Percentiles rank a stretch among this genome's conserved stretches.
Evolutionary conservation across 2,329 filamentous ascomycete species (phyloP).

Genomic region (Coniella lustricola): DNA sequence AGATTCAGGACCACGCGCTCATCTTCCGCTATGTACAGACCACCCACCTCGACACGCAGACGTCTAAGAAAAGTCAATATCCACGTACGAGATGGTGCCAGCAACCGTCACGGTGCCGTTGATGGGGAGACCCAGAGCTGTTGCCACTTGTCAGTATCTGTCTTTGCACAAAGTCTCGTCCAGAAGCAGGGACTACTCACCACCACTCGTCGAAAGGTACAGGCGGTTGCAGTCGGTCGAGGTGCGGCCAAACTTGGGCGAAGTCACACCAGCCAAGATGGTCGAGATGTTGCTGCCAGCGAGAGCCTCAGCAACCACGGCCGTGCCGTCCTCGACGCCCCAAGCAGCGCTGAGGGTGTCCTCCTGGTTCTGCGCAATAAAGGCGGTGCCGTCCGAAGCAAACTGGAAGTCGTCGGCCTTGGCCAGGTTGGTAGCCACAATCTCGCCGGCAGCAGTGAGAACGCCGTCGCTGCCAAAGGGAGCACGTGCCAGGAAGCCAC

Average conservation of each 20-base stretch:
- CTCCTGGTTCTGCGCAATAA: conserved; percentile 6
- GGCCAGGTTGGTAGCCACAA: conserved; percentile 1
- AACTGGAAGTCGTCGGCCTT: conserved; percentile 10
- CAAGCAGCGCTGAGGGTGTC: conserved; percentile 3
- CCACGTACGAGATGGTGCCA: conserved; percentile 7
- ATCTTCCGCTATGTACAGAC: neutral
- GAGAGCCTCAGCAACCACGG: neutral
- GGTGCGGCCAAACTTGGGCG: conserved; percentile 9
- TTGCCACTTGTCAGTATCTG: neutral
- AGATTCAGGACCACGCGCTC: too few relatives aligned
- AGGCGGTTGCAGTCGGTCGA: conserved; percentile 2
- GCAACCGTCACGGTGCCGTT: conserved; percentile 6
- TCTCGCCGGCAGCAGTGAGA: neutral
- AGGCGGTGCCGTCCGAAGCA: neutral
- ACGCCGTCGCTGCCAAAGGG: conserved; percentile 1
- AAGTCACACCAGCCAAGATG: conserved; percentile 6
- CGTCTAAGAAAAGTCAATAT: neutral
- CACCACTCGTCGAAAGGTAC: conserved; percentile 9
- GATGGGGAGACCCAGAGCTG: conserved; percentile 3
- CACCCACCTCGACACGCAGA: neutral
- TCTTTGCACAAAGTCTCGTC: neutral
- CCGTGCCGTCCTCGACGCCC: neutral
- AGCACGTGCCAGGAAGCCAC: conserved; percentile 5
- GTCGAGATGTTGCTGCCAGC: conserved; percentile 5
- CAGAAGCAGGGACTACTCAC: neutral